These are phyloP conservation scores for Balamuthia mandrillaris DNA, from an alignment of 208 protist genomes.

Conservation along the genomic window DNA sequence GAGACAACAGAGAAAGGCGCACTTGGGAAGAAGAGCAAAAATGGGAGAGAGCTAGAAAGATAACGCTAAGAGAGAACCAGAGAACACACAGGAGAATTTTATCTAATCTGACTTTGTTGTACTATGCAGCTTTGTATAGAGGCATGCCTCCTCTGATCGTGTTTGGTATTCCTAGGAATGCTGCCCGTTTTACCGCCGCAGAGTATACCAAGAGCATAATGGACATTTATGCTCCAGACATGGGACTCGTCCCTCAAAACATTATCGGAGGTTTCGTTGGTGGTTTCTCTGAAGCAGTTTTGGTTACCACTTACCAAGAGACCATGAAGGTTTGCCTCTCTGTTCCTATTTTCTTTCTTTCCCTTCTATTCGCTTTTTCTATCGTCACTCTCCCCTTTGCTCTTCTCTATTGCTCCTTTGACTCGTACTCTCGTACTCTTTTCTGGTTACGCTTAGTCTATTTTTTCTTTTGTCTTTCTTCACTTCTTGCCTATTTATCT, in stretches of 20 bases:
- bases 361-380: background rate
- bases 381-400: constrained; percentile 34
- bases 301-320: background rate
- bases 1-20: too few relatives aligned
- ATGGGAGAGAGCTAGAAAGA: too few relatives aligned
- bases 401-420: constrained; percentile 23
- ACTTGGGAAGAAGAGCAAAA: too few relatives aligned
- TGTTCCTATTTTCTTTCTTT: background rate
- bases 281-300: background rate
- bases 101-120: background rate
- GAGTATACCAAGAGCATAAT: too few relatives aligned
- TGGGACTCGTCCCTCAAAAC: background rate
- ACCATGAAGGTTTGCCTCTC: too few relatives aligned
- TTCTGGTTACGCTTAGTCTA: background rate
- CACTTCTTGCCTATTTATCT: background rate
- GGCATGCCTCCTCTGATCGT: background rate
- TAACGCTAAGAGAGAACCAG: background rate
- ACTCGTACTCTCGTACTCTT: background rate
- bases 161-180: background rate
- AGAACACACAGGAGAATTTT: background rate
- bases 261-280: background rate
- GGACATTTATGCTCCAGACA: background rate
- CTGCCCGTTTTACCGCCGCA: background rate
- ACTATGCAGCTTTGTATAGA: background rate
- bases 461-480: background rate